Conservation (phyloP, 2,329 filamentous ascomycete species). For the Chaetomiaceae sp. region DNA sequence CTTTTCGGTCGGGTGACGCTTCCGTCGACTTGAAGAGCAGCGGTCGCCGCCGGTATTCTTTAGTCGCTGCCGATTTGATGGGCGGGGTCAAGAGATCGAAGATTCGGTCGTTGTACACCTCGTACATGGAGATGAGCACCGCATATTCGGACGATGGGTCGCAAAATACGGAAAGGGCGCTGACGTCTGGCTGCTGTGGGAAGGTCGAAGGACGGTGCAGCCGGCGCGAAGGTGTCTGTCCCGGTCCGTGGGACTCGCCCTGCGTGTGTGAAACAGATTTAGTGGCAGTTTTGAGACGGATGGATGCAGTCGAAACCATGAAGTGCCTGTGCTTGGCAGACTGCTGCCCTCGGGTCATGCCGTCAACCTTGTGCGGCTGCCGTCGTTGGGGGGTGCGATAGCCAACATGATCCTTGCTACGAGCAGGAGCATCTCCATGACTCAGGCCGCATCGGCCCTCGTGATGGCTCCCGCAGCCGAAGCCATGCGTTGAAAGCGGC, state of each 20-base stretch:
- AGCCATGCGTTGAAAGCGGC: slow-evolving; percentile 7
- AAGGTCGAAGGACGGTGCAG: slow-evolving; percentile 64
- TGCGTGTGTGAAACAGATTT: slow-evolving; percentile 37
- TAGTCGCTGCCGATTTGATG: slow-evolving; percentile 53
- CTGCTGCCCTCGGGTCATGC: neutral
- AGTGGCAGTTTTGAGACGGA: slow-evolving; percentile 39
- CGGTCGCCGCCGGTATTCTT: slow-evolving; percentile 68
- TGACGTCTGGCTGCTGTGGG: slow-evolving; percentile 69
- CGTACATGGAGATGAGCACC: slow-evolving; percentile 93
- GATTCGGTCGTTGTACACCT: slow-evolving; percentile 97
- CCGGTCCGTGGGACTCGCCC: slow-evolving; percentile 44
- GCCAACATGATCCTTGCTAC: slow-evolving; percentile 3
- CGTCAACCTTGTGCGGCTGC: neutral
- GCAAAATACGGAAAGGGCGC: slow-evolving; percentile 58
- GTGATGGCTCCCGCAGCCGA: neutral
- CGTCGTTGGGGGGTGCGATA: neutral
- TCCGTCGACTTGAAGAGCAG: slow-evolving; percentile 91
- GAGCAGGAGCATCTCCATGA: slow-evolving; percentile 6
- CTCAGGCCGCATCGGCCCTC: neutral
- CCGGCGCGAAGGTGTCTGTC: slow-evolving; percentile 50
- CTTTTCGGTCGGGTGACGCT: slow-evolving; percentile 79
- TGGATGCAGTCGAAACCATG: slow-evolving; percentile 42
- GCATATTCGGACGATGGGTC: slow-evolving; percentile 73
- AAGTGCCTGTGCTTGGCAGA: slow-evolving; percentile 35
- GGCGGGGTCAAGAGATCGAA: slow-evolving; percentile 79